A percentile compares a stretch with the other conserved stretches of the same genome.
These are phyloP conservation scores for Colletotrichum incanum DNA, from an alignment of 2,329 filamentous ascomycete species.

Conservation along the genomic window DNA sequence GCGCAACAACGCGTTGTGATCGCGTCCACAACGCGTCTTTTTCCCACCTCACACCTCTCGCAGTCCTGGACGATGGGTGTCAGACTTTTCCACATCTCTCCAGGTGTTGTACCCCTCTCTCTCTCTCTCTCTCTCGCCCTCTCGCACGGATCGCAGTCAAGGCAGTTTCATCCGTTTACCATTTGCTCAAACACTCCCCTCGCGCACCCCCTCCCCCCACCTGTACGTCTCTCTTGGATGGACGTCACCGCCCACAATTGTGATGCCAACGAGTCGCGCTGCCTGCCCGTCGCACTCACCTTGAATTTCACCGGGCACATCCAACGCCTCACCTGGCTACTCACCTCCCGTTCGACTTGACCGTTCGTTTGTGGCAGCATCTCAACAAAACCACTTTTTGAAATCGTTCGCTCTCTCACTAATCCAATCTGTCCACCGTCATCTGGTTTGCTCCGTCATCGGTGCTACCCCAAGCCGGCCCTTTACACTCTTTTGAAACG, in stretches of 20 bases:
- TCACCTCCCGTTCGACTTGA: slow-evolving; percentile 16
- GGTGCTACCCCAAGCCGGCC: slow-evolving; percentile 3
- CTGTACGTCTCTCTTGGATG: neutral
- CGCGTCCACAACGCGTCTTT: slow-evolving; percentile 28
- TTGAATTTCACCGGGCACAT: slow-evolving; percentile 18
- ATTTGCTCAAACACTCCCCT: slow-evolving; percentile 16
- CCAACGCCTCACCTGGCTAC: neutral
- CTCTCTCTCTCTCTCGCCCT: neutral
- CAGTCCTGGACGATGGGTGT: neutral
- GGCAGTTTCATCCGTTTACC: slow-evolving; percentile 14
- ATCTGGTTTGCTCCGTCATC: neutral
- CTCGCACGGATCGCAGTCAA: slow-evolving; percentile 33
- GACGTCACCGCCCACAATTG: slow-evolving; percentile 38
- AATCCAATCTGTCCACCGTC: neutral
- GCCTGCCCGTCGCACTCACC: slow-evolving; percentile 31
- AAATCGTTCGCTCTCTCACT: neutral
- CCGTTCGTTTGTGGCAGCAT: neutral
- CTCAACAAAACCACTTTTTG: neutral
- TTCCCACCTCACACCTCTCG: slow-evolving; percentile 23
- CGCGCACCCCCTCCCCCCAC: neutral
- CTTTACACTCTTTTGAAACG: slow-evolving; percentile 21
- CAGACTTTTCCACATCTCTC: slow-evolving; percentile 9
- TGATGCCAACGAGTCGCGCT: slow-evolving; percentile 36
- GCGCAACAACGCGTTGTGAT: neutral
- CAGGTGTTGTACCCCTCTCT: neutral